Conservation (phyloP, 192 early-diverging fungal species). For the Gaertneriomyces semiglobifer region DNA sequence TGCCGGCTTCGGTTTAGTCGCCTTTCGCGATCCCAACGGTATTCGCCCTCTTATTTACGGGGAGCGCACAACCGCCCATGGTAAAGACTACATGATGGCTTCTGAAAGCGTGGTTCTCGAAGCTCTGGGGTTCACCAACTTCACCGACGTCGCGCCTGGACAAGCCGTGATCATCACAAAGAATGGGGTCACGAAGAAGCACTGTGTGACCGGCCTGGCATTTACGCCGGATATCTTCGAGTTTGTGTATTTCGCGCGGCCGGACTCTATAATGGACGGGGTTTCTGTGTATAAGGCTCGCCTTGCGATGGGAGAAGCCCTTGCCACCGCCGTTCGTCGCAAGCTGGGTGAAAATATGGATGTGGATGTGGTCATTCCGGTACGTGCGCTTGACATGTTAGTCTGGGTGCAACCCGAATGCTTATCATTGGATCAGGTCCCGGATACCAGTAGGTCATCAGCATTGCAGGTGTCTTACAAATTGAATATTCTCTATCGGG, state of each 20-base stretch:
- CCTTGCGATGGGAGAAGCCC: slow-evolving; percentile 94
- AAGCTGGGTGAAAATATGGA: slow-evolving; percentile 71
- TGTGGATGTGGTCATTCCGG: slow-evolving; percentile 98
- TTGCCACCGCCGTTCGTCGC: slow-evolving; percentile 79
- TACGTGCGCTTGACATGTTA: slow-evolving; percentile 37
- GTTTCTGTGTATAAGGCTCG: slow-evolving; percentile 98
- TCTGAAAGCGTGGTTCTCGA: slow-evolving; percentile 96
- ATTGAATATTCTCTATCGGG: slow-evolving; percentile 87
- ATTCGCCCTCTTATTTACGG: slow-evolving; percentile 96
- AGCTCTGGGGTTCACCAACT: slow-evolving; percentile 83
- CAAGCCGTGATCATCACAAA: slow-evolving; percentile 94
- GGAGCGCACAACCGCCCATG: slow-evolving; percentile 60
- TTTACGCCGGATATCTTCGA: slow-evolving; percentile 99
- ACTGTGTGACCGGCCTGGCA: slow-evolving; percentile 37
- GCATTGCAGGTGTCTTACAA: slow-evolving; percentile 90
- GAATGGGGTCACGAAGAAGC: slow-evolving; percentile 62
- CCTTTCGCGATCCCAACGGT: slow-evolving; percentile 86
- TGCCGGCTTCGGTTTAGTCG: slow-evolving; percentile 96
- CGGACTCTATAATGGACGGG: slow-evolving; percentile 97
- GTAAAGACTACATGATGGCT: slow-evolving; percentile 96
- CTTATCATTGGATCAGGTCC: slow-evolving; percentile 52
- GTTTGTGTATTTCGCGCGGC: slow-evolving; percentile 98
- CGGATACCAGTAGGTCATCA: slow-evolving; percentile 93
- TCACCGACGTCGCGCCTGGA: slow-evolving; percentile 86
- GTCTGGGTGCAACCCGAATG: background rate